Evolutionary conservation across 2,329 filamentous ascomycete species (phyloP).

Genomic region (Fusarium udum): DNA sequence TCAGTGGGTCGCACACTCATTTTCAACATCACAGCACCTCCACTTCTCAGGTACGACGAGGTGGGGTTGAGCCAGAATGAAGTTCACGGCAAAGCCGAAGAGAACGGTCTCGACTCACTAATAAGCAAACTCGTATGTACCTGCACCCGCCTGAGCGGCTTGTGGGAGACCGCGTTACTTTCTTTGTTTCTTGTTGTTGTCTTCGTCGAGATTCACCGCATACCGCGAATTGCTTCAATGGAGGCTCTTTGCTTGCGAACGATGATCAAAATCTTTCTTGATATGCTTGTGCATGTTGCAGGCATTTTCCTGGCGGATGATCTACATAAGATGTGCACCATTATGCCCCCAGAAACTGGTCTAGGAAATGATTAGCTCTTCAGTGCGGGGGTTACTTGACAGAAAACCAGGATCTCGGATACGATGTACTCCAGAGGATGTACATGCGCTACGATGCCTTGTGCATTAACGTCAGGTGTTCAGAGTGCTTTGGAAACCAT

Average conservation of each 20-base stretch:
- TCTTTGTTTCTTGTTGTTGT: not conserved
- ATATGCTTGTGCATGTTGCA: slow-evolving; percentile 4
- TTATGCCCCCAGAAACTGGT: slow-evolving; percentile 28
- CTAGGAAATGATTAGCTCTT: slow-evolving; percentile 24
- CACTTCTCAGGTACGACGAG: slow-evolving; percentile 41
- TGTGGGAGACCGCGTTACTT: not conserved
- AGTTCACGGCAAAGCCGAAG: slow-evolving; percentile 41
- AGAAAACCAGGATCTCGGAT: slow-evolving; percentile 14
- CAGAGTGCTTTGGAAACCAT: not conserved
- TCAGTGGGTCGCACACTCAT: slow-evolving; percentile 6
- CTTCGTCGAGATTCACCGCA: not conserved
- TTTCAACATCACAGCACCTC: slow-evolving; percentile 21
- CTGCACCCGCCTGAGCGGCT: slow-evolving; percentile 28
- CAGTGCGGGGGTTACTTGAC: slow-evolving; percentile 20
- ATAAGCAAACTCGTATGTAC: slow-evolving; percentile 15
- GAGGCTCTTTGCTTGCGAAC: not conserved
- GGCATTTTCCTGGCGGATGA: slow-evolving; percentile 30
- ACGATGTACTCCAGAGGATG: not conserved
- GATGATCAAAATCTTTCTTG: not conserved
- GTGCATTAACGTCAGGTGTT: not conserved
- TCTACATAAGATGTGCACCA: slow-evolving; percentile 45
- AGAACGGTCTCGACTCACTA: slow-evolving; percentile 44
- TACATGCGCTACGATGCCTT: not conserved
- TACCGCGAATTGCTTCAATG: slow-evolving; percentile 1
- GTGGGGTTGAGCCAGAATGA: slow-evolving; percentile 38